Evolutionary conservation across 2,329 filamentous ascomycete species (phyloP).

Genomic region (Claviceps sp.): DNA sequence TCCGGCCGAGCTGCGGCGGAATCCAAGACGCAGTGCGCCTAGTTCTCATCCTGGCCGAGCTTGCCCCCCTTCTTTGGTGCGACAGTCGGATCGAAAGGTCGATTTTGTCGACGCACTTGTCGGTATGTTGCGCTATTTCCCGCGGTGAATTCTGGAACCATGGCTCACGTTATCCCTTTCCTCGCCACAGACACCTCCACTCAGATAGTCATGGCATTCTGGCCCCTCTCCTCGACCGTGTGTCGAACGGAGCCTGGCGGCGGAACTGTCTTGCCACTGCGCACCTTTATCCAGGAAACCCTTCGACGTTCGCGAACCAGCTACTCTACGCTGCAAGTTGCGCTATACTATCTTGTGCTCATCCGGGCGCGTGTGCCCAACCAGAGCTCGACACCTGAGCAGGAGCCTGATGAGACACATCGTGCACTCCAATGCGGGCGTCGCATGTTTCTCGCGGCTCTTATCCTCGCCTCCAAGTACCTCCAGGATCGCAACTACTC

Average conservation of each 20-base stretch:
- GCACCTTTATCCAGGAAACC: slow-evolving; percentile 96
- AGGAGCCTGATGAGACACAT: slow-evolving; percentile 53
- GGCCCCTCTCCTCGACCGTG: slow-evolving; percentile 76
- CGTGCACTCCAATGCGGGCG: slow-evolving; percentile 88
- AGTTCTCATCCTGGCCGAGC: slow-evolving; percentile 42
- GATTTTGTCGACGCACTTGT: slow-evolving; percentile 95
- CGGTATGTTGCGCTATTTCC: slow-evolving; percentile 55
- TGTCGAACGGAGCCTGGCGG: slow-evolving; percentile 59
- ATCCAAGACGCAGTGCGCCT: slow-evolving; percentile 44
- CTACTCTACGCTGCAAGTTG: slow-evolving; percentile 94
- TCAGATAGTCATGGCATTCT: slow-evolving; percentile 93
- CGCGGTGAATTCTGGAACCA: slow-evolving; percentile 5
- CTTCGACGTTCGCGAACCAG: slow-evolving; percentile 87
- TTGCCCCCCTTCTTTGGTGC: slow-evolving; percentile 61
- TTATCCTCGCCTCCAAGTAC: slow-evolving; percentile 96
- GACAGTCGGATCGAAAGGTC: slow-evolving; percentile 83
- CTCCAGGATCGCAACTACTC: slow-evolving; percentile 97
- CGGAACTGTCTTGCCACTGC: slow-evolving; percentile 73
- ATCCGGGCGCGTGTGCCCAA: slow-evolving; percentile 82
- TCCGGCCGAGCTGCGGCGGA: slow-evolving; percentile 49
- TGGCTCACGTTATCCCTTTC: background rate
- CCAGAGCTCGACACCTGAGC: slow-evolving; percentile 76
- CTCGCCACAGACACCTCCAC: slow-evolving; percentile 71
- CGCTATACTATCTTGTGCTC: slow-evolving; percentile 87
- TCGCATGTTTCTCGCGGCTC: slow-evolving; percentile 89